Conservation (phyloP, 305 asterid genomes). For the Fraxinus sp. region DNA sequence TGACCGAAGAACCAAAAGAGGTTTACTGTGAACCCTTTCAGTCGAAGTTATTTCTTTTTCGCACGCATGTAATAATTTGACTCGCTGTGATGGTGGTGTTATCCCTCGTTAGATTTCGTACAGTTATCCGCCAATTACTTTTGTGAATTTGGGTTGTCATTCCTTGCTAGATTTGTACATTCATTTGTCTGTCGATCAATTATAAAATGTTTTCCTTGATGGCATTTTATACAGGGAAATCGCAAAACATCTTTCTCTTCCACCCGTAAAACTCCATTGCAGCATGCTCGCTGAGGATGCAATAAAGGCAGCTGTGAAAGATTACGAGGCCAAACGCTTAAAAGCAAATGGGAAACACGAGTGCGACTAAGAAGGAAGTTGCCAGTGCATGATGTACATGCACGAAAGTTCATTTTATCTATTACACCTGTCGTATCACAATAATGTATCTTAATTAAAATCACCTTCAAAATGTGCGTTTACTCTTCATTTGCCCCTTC, state of each 20-base stretch:
- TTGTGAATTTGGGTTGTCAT: neutral
- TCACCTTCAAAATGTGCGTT: neutral
- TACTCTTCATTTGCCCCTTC: neutral
- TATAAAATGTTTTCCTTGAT: neutral
- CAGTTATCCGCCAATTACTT: neutral
- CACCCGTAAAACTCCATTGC: constrained; percentile 95
- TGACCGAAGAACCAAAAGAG: too few relatives aligned
- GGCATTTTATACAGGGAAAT: constrained; percentile 59
- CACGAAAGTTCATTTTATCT: neutral
- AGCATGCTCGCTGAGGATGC: constrained; percentile 99
- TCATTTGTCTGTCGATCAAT: too few relatives aligned
- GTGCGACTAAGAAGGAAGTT: constrained; percentile 36
- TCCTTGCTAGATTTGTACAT: neutral
- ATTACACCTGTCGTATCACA: constrained; percentile 1
- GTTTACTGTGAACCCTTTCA: neutral
- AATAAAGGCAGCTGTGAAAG: constrained; percentile 90
- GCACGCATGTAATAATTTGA: neutral
- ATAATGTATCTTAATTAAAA: constrained; percentile 31
- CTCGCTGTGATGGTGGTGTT: neutral
- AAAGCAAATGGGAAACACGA: constrained; percentile 31
- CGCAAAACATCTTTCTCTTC: constrained; percentile 92
- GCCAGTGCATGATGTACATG: constrained; percentile 44
- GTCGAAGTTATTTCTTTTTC: neutral
- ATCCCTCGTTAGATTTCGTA: neutral
- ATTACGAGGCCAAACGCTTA: constrained; percentile 64